Percentiles rank a stretch among this genome's conserved stretches.
Conservation (phyloP, 2,329 filamentous ascomycete genomes). For the Pseudogymnoascus pannorum region DNA sequence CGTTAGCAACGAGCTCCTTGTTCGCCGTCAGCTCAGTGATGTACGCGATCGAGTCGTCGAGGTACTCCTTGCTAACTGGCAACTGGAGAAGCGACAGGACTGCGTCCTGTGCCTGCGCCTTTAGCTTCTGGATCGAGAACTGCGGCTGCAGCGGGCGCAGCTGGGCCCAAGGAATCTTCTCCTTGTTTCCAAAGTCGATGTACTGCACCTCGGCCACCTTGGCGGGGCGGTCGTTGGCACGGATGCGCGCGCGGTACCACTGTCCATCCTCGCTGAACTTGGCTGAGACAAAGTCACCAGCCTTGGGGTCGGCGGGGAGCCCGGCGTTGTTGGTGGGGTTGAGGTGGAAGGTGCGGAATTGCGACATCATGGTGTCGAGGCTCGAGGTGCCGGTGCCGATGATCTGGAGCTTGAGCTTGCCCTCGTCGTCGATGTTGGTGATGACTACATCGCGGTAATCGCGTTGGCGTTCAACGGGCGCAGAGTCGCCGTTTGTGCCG, state of each 20-base stretch:
- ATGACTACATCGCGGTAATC: conserved; percentile 94
- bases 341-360: conserved; percentile 86
- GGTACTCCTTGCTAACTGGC: conserved; percentile 73
- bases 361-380: conserved; percentile 79
- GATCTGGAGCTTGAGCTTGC: conserved; percentile 83
- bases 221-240: conserved; percentile 84
- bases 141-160: conserved; percentile 76
- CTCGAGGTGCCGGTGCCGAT: conserved; percentile 79
- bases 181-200: conserved; percentile 93
- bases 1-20: conserved; percentile 77
- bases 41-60: conserved; percentile 69
- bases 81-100: conserved; percentile 85
- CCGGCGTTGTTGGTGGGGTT: conserved; percentile 72
- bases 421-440: conserved; percentile 78
- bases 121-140: conserved; percentile 75
- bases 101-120: conserved; percentile 80
- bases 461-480: conserved; percentile 54
- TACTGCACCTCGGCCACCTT: conserved; percentile 89
- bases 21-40: conserved; percentile 68
- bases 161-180: conserved; percentile 76
- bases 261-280: conserved; percentile 83
- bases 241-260: conserved; percentile 90
- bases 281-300: conserved; percentile 84
- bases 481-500: conserved; percentile 43
- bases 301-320: conserved; percentile 71